Evolutionary conservation across 2,329 filamentous ascomycete genomes (phyloP).

Genomic region (Stachybotrys chartarum): DNA sequence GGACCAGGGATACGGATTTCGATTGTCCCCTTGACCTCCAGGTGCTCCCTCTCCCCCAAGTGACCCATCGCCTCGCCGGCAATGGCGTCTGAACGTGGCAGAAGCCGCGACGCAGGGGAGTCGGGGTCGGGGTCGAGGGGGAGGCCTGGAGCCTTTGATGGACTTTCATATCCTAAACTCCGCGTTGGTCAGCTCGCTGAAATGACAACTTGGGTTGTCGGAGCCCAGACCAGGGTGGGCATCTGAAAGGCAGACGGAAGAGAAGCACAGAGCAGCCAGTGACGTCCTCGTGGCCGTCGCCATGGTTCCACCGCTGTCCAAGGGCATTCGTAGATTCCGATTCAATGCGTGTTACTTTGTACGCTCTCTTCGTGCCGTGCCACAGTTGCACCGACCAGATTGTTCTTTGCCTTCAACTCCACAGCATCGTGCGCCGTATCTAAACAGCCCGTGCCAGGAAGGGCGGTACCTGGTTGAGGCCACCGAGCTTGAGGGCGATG

Average conservation of each 20-base stretch:
- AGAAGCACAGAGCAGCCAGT: neutral
- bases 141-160: neutral
- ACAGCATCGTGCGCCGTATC: neutral
- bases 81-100: neutral
- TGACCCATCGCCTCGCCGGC: too few species aligned
- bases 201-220: neutral
- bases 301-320: neutral
- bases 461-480: too few species aligned
- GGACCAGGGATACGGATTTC: neutral
- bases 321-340: neutral
- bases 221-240: neutral
- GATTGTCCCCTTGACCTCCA: slow-evolving; percentile 31
- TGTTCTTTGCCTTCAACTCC: neutral
- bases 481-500: too few species aligned
- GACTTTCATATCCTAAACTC: neutral
- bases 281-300: neutral
- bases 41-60: slow-evolving; percentile 16
- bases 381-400: neutral
- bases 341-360: neutral
- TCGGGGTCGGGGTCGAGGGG: neutral
- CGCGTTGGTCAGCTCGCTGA: neutral
- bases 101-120: neutral
- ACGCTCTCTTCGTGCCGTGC: neutral
- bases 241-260: neutral
- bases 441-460: too few species aligned